These are phyloP conservation scores for Liriodendron chinense DNA, from an alignment of 164 flowering plant species.

Conservation along the genomic window DNA sequence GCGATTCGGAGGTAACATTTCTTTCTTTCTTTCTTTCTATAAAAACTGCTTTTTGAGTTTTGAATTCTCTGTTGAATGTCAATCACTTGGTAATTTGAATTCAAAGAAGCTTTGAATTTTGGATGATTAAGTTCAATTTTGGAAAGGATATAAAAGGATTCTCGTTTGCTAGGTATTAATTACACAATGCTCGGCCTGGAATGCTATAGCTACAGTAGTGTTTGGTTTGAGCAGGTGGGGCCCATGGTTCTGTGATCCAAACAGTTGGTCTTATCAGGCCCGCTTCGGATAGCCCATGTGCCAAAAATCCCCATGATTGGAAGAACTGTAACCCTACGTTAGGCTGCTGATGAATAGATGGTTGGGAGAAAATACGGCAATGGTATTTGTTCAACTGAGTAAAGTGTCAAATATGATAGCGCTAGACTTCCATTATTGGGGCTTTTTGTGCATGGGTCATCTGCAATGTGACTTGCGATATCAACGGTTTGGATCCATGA, in stretches of 20 bases:
- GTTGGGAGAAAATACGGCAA: too few relatives aligned
- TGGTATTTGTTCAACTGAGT: too few relatives aligned
- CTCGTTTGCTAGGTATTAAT: not conserved
- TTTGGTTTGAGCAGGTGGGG: not conserved
- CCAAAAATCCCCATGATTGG: not conserved
- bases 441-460: too few relatives aligned
- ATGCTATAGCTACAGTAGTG: too few relatives aligned
- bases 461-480: too few relatives aligned
- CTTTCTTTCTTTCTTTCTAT: not conserved
- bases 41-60: not conserved
- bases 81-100: not conserved
- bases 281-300: not conserved
- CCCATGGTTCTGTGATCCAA: not conserved
- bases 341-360: too few relatives aligned
- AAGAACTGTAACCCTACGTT: too few relatives aligned
- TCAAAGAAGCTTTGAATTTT: not conserved
- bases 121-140: not conserved
- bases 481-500: too few relatives aligned
- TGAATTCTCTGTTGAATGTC: not conserved
- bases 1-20: constrained; percentile 75
- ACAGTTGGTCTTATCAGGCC: not conserved
- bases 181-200: too few relatives aligned
- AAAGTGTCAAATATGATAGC: too few relatives aligned
- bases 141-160: not conserved
- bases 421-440: too few relatives aligned